A percentile compares a stretch with the other conserved stretches of the same genome.
Evolutionary conservation across 495 filamentous ascomycete genomes (phyloP).

Genomic region (Lentithecium fluviatile): DNA sequence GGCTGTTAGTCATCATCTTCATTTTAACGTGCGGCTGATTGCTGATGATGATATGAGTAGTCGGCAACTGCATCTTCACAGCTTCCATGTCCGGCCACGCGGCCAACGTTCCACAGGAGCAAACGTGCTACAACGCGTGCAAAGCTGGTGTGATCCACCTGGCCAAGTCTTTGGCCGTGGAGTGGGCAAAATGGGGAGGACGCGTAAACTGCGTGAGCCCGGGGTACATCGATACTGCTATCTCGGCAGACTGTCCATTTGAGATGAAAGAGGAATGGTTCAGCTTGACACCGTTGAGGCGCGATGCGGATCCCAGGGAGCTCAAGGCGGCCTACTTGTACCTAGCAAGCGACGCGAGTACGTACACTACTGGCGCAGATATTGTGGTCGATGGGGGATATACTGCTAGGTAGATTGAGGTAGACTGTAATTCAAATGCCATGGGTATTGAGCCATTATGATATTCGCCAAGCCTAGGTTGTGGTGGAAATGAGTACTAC

Average conservation of each 20-base stretch:
- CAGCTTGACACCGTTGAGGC: constrained; percentile 74
- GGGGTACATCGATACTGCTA: constrained; percentile 77
- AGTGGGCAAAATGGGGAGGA: constrained; percentile 73
- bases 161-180: constrained; percentile 72
- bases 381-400: constrained; percentile 62
- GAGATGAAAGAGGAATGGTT: constrained; percentile 73
- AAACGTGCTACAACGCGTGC: constrained; percentile 76
- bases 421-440: no score
- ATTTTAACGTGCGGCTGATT: no score
- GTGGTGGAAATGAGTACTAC: no score
- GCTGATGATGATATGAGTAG: no score
- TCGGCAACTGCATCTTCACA: constrained; percentile 66
- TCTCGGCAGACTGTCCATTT: constrained; percentile 71
- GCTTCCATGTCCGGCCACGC: constrained; percentile 76
- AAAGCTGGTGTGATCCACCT: constrained; percentile 78
- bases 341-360: constrained; percentile 68
- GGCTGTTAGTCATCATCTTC: no score
- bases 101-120: constrained; percentile 78
- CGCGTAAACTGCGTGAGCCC: constrained; percentile 77
- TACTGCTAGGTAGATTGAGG: no score
- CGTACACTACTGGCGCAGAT: constrained; percentile 78
- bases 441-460: no score
- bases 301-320: no score
- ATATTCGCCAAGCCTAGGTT: no score
- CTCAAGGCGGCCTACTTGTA: constrained; percentile 72